Evolutionary conservation across 148 eudicot species (phyloP).

Genomic region (Rhododendron ferrugineum): DNA sequence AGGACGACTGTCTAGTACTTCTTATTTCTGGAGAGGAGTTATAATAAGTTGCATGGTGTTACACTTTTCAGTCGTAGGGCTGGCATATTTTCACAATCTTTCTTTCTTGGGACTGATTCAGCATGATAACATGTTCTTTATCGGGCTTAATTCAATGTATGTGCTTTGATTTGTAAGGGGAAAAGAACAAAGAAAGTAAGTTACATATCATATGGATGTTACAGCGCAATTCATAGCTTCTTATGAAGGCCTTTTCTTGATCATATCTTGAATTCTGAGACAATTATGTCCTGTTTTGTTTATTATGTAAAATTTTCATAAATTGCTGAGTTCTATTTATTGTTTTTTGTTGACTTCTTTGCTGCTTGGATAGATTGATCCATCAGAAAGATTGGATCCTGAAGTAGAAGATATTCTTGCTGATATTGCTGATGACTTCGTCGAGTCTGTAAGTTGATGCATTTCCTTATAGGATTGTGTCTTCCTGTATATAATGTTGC

Average conservation of each 20-base stretch:
- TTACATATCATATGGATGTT: not conserved
- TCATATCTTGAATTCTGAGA: not conserved
- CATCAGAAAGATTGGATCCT: slow-evolving; percentile 77
- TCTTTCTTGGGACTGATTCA: not conserved
- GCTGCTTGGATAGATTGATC: slow-evolving; percentile 60
- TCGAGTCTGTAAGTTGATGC: slow-evolving; percentile 71
- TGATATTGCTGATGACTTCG: slow-evolving; percentile 92
- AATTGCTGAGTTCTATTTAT: not conserved
- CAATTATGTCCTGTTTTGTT: not conserved
- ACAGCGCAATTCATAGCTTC: not conserved
- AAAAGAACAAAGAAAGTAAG: not conserved
- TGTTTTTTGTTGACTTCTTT: not conserved
- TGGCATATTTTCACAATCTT: not conserved
- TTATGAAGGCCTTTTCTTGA: not conserved
- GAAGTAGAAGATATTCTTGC: slow-evolving; percentile 88
- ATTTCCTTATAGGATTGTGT: not conserved
- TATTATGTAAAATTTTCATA: not conserved
- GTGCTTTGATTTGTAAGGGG: not conserved
- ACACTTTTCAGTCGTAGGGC: not conserved
- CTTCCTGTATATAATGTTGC: not conserved
- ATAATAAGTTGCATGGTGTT: not conserved
- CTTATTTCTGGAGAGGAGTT: not conserved
- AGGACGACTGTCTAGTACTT: not conserved
- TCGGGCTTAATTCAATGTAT: not conserved
- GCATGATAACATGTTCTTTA: not conserved